These are phyloP conservation scores for Teratosphaeria gauchensis DNA, from an alignment of 2,329 filamentous ascomycete species.

Conservation along the genomic window DNA sequence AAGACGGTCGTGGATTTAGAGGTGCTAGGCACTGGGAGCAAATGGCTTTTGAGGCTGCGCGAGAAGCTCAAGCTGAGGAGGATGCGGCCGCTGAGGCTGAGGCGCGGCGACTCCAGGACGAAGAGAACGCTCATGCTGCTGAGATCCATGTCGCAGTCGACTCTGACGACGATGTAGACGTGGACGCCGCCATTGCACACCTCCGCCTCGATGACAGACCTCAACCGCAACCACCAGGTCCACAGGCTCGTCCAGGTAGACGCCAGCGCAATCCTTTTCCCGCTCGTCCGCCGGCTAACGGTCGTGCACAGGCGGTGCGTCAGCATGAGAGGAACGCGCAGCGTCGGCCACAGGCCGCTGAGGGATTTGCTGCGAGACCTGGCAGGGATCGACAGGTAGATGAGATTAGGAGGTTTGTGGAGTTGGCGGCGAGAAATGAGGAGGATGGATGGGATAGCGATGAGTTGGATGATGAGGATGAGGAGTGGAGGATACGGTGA, in stretches of 20 bases:
- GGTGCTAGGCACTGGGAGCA: conserved; percentile 36
- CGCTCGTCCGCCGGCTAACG: conserved; percentile 8
- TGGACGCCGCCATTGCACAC: conserved; percentile 13
- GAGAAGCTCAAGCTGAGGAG: conserved; percentile 24
- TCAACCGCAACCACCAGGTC: background rate
- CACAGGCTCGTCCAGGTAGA: conserved; percentile 4
- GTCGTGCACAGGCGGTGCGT: conserved; percentile 5
- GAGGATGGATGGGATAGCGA: conserved; percentile 53
- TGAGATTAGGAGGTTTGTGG: conserved; percentile 43
- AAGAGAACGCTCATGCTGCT: conserved; percentile 8
- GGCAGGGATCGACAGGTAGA: conserved; percentile 16
- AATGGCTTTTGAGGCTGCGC: conserved; percentile 27
- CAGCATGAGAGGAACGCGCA: conserved; percentile 9
- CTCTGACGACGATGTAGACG: conserved; percentile 1
- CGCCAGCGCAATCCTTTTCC: conserved; percentile 19
- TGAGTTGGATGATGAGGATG: conserved; percentile 38
- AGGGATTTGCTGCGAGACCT: conserved; percentile 2
- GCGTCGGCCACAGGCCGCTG: background rate
- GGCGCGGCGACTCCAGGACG: conserved; percentile 15
- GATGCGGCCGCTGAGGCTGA: conserved; percentile 22
- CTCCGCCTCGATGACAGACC: conserved; percentile 5
- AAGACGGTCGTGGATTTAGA: conserved; percentile 29
- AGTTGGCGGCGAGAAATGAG: conserved; percentile 42
- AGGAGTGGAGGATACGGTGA: conserved; percentile 16
- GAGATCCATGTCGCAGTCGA: background rate